A percentile compares a stretch with the other conserved stretches of the same genome.
phyloP scores from a whole-genome alignment of 805 yeast genomes.

The Wickerhamiella occidentalis region DNA sequence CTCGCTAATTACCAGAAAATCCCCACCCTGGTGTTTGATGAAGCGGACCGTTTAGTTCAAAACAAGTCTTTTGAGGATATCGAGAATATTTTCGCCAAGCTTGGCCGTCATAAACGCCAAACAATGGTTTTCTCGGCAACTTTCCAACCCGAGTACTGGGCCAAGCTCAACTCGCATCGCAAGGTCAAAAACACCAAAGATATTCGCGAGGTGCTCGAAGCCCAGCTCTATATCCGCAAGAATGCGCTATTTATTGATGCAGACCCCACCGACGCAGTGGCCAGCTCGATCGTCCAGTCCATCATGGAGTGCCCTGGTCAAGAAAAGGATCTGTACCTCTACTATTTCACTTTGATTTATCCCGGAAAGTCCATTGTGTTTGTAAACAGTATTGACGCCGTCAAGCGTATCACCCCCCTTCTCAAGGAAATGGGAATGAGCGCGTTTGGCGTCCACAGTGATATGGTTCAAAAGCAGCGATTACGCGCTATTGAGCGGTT shows the following conservation, averaged over 20 bases:
- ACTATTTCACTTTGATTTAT: constrained; percentile 73
- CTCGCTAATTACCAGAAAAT: constrained; percentile 33
- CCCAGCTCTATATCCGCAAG: constrained; percentile 58
- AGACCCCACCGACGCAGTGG: constrained; percentile 72
- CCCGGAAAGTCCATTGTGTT: constrained; percentile 86
- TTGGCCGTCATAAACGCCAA: constrained; percentile 51
- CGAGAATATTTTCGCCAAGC: constrained; percentile 59
- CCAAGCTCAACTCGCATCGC: constrained; percentile 44
- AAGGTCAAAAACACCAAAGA: constrained; percentile 34
- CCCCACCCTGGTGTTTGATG: constrained; percentile 64
- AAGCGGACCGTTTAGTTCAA: constrained; percentile 88
- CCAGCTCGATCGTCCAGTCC: constrained; percentile 67
- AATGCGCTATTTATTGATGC: constrained; percentile 68
- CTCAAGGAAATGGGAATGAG: constrained; percentile 55
- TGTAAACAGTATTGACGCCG: constrained; percentile 92
- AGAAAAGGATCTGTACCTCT: constrained; percentile 81
- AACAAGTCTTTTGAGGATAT: constrained; percentile 95
- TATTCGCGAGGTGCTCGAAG: constrained; percentile 50
- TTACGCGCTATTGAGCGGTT: constrained; percentile 74
- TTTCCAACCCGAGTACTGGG: constrained; percentile 69
- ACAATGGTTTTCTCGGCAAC: constrained; percentile 94
- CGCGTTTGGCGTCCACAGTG: constrained; percentile 72
- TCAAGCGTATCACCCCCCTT: constrained; percentile 69
- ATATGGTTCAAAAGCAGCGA: constrained; percentile 91
- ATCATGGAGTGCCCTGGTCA: constrained; percentile 81